Base-by-base conservation (phyloP, 164 flowering plant genomes). In the Berberis vulgaris region DNA sequence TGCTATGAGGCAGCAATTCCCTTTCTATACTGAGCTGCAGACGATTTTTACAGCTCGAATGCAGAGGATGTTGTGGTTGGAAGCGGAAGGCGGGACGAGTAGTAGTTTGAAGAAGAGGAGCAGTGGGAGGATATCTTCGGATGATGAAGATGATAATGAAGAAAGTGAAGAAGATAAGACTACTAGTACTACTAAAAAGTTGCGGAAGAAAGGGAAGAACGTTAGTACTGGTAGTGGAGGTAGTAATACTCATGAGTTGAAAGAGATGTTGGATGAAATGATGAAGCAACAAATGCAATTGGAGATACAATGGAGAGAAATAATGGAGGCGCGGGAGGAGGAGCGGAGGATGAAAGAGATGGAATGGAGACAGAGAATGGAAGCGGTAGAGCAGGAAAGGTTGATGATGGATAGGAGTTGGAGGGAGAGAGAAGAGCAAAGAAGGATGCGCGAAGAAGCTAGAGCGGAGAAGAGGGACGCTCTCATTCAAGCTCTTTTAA, bases 391-490 rank as follows among this genome's bases (percentile, higher is more conserved):
- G 76, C 85, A 72, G 43, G 96, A 92, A 77, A 84, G 93, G 82
- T 7, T 87, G 42, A 59, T 73, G 78, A 80, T 84, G 89, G 96
- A 92, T 13, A 81, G 78, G 55, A 75, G 80, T 56, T 92, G 96
- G 96, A 80, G 91, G 49, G 96, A 92, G 64, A 82, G 82, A 65
- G 96, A 92, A 60, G 98, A 92, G 63, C 83, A 86, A 72, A 80
- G 96, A 62, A 75, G 83, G 76, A 59, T 79, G 57, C 78, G 88
- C 62, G 96, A 88, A 40, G 98, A 92, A 63, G 86, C 82, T 49
- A 84, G 98, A 77, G 91, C 96, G 44, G 96, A 89, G 76, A 85
- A 83, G 67, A 79, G 98, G 61, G 96, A 89, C 67, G 84, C 87
- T 39, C 85, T 89, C 26, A 78, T 92, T 63, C 84, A 87, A 8